phyloP scores from a whole-genome alignment of 2,329 filamentous ascomycete genomes.

The Aspergillus nomiae region DNA sequence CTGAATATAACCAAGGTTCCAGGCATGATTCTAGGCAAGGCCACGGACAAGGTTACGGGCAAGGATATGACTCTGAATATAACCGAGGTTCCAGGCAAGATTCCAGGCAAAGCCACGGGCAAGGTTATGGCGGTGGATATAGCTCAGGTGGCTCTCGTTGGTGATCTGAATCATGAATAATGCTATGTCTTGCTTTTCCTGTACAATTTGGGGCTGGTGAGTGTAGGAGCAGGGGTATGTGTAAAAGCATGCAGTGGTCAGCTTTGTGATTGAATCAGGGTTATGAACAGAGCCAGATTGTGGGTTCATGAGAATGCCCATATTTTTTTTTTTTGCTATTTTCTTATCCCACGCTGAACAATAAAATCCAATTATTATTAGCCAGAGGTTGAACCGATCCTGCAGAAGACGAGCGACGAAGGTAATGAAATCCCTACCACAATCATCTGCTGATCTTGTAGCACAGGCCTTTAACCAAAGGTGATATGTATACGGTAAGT shows the following conservation, averaged over 20 bases:
- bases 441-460: neutral
- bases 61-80: neutral
- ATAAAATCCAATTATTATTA: neutral
- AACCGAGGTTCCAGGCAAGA: neutral
- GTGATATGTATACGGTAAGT: no score
- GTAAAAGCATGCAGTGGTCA: neutral
- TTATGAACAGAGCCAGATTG: neutral
- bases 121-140: slow-evolving; percentile 1
- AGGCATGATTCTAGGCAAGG: neutral
- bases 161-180: neutral
- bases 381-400: neutral
- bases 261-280: neutral
- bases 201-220: neutral
- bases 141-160: neutral
- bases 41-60: neutral
- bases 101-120: neutral
- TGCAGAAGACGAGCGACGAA: neutral
- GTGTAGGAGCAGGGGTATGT: neutral
- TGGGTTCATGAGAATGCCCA: neutral
- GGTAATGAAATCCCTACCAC: neutral
- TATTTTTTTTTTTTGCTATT: neutral
- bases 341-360: neutral
- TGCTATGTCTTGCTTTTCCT: neutral
- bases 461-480: no score
- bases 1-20: neutral